Conservation (phyloP, 1,284 basidiomycete species). For the Mycosarcoma mackinlayi region DNA sequence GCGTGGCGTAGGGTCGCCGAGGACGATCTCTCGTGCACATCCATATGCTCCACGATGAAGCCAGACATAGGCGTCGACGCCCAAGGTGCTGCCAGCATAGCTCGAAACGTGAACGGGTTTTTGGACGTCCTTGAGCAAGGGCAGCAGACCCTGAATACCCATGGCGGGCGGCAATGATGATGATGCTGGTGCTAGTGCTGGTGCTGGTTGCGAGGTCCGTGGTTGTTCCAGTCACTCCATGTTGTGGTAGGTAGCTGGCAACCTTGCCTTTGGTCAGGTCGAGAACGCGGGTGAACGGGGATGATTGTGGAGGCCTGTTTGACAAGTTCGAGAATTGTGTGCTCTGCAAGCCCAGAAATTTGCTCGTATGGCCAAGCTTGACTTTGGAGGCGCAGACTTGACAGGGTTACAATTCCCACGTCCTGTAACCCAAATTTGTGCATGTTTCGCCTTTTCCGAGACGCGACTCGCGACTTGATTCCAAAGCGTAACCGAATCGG, state of each 20-base stretch:
- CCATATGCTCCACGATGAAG: slow-evolving; percentile 92
- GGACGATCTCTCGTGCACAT: slow-evolving; percentile 87
- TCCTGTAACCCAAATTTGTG: no score
- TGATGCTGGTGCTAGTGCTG: no score
- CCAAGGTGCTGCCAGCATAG: slow-evolving; percentile 71
- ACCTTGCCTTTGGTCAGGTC: no score
- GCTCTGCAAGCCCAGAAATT: no score
- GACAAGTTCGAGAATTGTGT: not conserved
- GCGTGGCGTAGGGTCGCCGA: slow-evolving; percentile 81
- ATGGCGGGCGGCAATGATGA: no score
- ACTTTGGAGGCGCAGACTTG: no score
- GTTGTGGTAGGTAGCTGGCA: no score
- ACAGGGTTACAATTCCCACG: no score
- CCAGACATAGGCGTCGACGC: slow-evolving; percentile 94
- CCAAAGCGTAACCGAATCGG: not conserved
- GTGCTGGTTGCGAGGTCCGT: not conserved
- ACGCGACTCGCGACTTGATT: slow-evolving; percentile 29
- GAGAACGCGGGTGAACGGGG: no score
- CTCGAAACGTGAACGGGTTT: slow-evolving; percentile 48
- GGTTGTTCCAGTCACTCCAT: not conserved
- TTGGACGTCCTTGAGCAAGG: slow-evolving; percentile 85
- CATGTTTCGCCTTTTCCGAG: not conserved
- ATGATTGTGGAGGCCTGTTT: not conserved
- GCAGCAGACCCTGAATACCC: slow-evolving; percentile 92
- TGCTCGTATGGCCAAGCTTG: no score